These are phyloP conservation scores for Pseudognaphalium luteoalbum DNA, from an alignment of 129 eudicot species.

Conservation along the genomic window DNA sequence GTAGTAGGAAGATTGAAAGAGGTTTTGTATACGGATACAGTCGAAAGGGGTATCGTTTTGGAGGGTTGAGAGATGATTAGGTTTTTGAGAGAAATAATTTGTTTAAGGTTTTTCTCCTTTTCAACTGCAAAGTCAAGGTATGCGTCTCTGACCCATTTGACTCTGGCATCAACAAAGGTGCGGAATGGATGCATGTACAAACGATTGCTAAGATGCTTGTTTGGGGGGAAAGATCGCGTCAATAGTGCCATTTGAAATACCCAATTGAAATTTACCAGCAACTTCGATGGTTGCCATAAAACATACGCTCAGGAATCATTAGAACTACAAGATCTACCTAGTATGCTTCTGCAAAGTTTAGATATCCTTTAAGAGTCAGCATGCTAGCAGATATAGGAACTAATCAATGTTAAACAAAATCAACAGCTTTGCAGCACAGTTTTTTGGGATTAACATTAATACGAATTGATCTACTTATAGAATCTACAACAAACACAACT, in stretches of 20 bases:
- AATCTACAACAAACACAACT: neutral
- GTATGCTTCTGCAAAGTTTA: constrained; percentile 20
- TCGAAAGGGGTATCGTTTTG: constrained; percentile 55
- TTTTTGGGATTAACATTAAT: neutral
- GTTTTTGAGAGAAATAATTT: constrained; percentile 55
- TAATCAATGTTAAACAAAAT: neutral
- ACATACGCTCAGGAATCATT: neutral
- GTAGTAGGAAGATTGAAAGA: constrained; percentile 60
- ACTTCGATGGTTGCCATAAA: neutral
- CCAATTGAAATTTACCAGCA: constrained; percentile 10
- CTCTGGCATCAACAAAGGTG: constrained; percentile 70
- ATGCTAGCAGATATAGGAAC: neutral
- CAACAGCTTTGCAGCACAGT: neutral
- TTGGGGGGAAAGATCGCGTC: constrained; percentile 14
- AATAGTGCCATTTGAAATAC: constrained; percentile 26
- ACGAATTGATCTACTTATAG: neutral
- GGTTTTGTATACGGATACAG: constrained; percentile 53
- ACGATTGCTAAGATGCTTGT: constrained; percentile 20
- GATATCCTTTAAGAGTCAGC: constrained; percentile 19
- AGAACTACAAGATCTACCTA: neutral
- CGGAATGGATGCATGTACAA: constrained; percentile 43
- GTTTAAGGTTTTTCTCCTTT: constrained; percentile 71
- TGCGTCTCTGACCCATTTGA: constrained; percentile 88
- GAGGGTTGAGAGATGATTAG: constrained; percentile 70
- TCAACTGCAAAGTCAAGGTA: constrained; percentile 75